Conservation (phyloP, 2,329 filamentous ascomycete genomes). For the Exophiala dermatitidis region DNA sequence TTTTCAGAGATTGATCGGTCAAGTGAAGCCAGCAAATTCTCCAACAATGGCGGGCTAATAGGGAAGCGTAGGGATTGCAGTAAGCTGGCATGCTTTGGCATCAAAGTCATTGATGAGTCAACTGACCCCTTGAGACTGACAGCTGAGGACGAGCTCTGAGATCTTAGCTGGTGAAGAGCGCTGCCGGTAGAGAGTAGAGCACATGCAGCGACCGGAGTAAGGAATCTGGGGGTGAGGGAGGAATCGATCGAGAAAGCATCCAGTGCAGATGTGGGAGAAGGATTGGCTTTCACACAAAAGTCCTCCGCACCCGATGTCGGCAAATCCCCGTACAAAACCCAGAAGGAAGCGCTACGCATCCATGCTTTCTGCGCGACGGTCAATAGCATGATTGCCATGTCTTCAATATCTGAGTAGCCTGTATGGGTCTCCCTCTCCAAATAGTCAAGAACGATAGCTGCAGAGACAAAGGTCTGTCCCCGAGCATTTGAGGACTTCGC, state of each 20-base stretch:
- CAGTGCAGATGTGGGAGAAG: constrained; percentile 32
- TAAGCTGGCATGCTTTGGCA: constrained; percentile 28
- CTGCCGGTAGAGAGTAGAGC: constrained; percentile 89
- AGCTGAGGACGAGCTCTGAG: constrained; percentile 31
- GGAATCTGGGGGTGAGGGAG: constrained; percentile 68
- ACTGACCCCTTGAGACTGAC: constrained; percentile 24
- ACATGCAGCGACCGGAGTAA: constrained; percentile 63
- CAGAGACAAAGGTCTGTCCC: constrained; percentile 33
- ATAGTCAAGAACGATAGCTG: constrained; percentile 68
- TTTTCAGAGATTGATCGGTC: constrained; percentile 76
- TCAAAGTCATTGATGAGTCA: constrained; percentile 27
- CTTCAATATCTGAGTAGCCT: constrained; percentile 79
- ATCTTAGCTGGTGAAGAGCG: constrained; percentile 74
- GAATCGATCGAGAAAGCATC: constrained; percentile 50
- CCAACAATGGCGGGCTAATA: constrained; percentile 63
- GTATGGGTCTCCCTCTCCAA: constrained; percentile 72
- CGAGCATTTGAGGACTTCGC: constrained; percentile 31
- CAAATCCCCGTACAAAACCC: constrained; percentile 81
- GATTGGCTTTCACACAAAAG: constrained; percentile 65
- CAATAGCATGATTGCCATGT: constrained; percentile 65
- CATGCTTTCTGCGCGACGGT: constrained; percentile 77
- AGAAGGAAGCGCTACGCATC: constrained; percentile 82
- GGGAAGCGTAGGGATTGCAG: constrained; percentile 56
- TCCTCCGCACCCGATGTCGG: constrained; percentile 72
- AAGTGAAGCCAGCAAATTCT: constrained; percentile 66